Evolutionary conservation across 176 grass and related monocot genomes (phyloP).

Genomic region (Saccharum spontaneum): DNA sequence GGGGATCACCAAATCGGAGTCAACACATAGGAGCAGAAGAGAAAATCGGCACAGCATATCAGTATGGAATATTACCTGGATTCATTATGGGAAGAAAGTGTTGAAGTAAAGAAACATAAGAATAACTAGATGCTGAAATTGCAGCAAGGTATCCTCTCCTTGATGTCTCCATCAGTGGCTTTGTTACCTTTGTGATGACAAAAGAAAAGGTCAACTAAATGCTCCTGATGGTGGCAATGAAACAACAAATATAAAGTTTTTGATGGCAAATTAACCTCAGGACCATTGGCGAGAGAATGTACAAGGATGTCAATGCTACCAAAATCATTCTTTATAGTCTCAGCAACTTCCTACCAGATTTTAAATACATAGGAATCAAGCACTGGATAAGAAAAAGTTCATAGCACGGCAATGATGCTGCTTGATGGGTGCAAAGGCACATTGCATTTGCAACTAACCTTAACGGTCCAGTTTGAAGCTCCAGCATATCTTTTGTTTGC

Average conservation of each 20-base stretch:
- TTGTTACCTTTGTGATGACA: conserved; percentile 63
- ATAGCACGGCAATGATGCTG: background rate
- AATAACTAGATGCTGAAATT: conserved; percentile 96
- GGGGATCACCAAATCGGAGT: background rate
- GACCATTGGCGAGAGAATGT: conserved; percentile 94
- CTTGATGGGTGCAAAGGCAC: background rate
- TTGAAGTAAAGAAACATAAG: conserved; percentile 84
- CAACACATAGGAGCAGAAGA: background rate
- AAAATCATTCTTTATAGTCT: conserved; percentile 92
- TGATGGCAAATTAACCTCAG: conserved; percentile 55
- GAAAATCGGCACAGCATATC: background rate
- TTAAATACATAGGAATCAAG: conserved; percentile 24
- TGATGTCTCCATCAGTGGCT: conserved; percentile 88
- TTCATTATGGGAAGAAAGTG: conserved; percentile 97
- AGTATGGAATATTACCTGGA: conserved; percentile 66
- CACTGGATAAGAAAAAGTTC: background rate
- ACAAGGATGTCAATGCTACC: conserved; percentile 96
- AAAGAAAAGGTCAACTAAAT: conserved; percentile 5
- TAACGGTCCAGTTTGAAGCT: conserved; percentile 91
- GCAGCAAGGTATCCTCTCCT: conserved; percentile 94
- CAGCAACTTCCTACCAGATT: conserved; percentile 85
- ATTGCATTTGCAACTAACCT: conserved; percentile 22
- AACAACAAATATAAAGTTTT: background rate
- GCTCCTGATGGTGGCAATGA: background rate
- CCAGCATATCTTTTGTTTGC: conserved; percentile 90